Base-by-base conservation (phyloP, 2,329 filamentous ascomycete genomes). In the Exophiala oligosperma region DNA sequence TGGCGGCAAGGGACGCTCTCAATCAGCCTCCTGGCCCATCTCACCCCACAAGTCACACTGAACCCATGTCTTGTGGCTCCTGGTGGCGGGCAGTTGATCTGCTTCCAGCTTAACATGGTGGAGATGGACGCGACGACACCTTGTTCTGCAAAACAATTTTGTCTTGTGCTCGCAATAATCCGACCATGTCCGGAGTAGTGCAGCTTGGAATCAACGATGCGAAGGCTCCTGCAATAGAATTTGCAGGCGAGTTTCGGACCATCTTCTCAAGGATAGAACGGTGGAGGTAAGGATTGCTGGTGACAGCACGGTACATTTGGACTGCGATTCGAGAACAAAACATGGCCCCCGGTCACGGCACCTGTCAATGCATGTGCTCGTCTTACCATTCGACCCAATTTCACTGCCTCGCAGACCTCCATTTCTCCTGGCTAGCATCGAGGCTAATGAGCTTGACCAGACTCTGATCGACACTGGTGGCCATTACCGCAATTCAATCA, bases 381-480 rank as follows among this genome's bases (percentile, higher is more conserved):
- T 49, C 47, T 54, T 51, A 47, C 50, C 46, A 46, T 38, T 23
- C 40, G 23, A 12, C 21, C 23, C 56, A 59, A 54, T 51, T 32
- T 54, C 26, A 59, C 51, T 59, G 56, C 51, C 29, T 41, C 41
- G 21, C 38, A 23, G 26, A 4, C 28, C 46, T 32, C 49, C 46
- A 54, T 41, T 23, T n/a, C 17, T 40, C 57, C 48, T 43, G 44
- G 47, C 54, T 24, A 47, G 52, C 32, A 59, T 59, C 46, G 38
- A 40, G 46, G 40, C 56, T 48, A 54, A 50, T 48, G 56, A 59
- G 51, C 56, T 59, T 59, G 48, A 49, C 46, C 47, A 37, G 54
- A 24, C 23, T 51, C 57, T 54, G 61, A 63, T 63, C 61, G 61
- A 63, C 57, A 38, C 37, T 52, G 40, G 49, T 49, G 49, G 43